These are phyloP conservation scores for Pseudomassariella vexata DNA, from an alignment of 2,329 filamentous ascomycete species.

Conservation along the genomic window DNA sequence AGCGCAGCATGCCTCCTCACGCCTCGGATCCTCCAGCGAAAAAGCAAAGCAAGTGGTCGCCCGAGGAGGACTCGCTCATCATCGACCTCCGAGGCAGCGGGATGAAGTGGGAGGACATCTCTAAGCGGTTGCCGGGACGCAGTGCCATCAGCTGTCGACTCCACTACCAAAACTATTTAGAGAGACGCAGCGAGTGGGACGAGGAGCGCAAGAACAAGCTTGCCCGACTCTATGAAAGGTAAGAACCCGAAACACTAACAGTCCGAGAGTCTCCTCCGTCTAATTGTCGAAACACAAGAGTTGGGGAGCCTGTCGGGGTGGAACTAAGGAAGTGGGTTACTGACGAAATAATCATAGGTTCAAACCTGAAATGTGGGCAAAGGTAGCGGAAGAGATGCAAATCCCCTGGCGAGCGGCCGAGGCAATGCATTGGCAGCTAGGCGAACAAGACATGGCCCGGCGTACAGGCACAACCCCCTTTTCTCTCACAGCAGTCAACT, in stretches of 20 bases:
- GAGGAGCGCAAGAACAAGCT: constrained; percentile 98
- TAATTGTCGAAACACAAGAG: too few relatives aligned
- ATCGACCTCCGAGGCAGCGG: constrained; percentile 84
- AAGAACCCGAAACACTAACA: too few relatives aligned
- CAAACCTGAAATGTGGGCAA: constrained; percentile 97
- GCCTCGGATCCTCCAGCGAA: constrained; percentile 67
- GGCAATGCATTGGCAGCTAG: constrained; percentile 97
- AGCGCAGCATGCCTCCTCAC: constrained; percentile 49
- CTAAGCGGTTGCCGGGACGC: constrained; percentile 80
- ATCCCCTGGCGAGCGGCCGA: constrained; percentile 94
- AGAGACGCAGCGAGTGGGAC: constrained; percentile 89
- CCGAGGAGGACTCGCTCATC: constrained; percentile 87
- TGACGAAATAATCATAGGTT: constrained; percentile 55
- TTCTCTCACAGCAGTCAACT: constrained; percentile 54
- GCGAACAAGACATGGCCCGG: constrained; percentile 87
- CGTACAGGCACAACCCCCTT: constrained; percentile 88
- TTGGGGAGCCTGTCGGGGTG: too few relatives aligned
- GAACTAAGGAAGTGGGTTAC: constrained; percentile 1
- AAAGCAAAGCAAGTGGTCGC: constrained; percentile 95
- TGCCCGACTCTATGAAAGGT: constrained; percentile 92
- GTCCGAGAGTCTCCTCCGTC: too few relatives aligned
- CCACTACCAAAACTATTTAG: constrained; percentile 96
- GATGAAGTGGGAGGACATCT: constrained; percentile 99
- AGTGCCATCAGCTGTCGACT: constrained; percentile 92
- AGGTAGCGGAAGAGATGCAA: constrained; percentile 89